Percentiles rank a stretch among this genome's conserved stretches.
These are phyloP conservation scores for Candida jianshihensis DNA, from an alignment of 805 yeast genomes.

Conservation along the genomic window DNA sequence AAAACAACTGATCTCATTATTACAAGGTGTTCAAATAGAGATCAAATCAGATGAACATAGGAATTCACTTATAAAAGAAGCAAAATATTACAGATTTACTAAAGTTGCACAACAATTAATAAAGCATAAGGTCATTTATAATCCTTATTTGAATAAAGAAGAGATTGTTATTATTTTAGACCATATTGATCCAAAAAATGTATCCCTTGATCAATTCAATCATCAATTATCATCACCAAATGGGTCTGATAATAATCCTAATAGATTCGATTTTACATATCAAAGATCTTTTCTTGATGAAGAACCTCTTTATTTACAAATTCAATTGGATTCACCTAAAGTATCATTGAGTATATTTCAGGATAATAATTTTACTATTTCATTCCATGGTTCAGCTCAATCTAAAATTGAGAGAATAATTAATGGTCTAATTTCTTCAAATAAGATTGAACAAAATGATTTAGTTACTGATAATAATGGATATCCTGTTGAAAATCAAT, in stretches of 20 bases:
- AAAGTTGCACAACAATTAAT: constrained; percentile 68
- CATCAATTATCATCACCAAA: no score
- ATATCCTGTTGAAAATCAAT: background rate
- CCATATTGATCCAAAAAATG: constrained; percentile 7
- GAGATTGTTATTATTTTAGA: constrained; percentile 40
- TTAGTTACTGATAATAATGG: no score
- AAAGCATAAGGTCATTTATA: constrained; percentile 40
- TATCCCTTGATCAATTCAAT: background rate
- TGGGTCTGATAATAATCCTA: no score
- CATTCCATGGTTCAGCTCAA: background rate
- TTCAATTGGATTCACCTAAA: constrained; percentile 26
- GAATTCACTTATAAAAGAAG: constrained; percentile 52
- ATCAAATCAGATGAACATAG: constrained; percentile 51
- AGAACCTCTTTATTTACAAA: constrained; percentile 29
- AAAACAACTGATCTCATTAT: constrained; percentile 36
- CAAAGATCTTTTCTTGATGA: constrained; percentile 42
- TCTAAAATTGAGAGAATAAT: background rate
- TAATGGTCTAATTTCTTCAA: no score
- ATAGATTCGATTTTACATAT: no score
- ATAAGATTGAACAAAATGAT: no score
- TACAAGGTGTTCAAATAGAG: constrained; percentile 47
- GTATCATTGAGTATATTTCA: background rate
- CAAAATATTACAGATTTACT: constrained; percentile 67
- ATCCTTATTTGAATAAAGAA: constrained; percentile 43
- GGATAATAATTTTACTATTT: no score